Base-by-base conservation (phyloP, 176 grass and related monocot species). In the Oryza longistaminata region DNA sequence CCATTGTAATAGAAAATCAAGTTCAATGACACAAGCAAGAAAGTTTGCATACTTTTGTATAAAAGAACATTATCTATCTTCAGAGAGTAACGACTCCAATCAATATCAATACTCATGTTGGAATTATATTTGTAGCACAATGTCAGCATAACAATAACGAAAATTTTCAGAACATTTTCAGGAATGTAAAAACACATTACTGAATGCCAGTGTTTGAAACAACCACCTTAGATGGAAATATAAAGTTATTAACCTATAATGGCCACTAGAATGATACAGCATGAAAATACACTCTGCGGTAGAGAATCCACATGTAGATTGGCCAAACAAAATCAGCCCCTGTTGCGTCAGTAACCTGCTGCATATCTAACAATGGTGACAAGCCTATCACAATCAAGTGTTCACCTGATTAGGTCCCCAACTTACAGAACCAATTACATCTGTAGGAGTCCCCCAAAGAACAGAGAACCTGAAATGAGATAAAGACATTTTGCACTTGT, bases 331-430 rank as follows among this genome's bases (percentile, higher is more conserved):
- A 12, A 46, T 71, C 12, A 53, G 42, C 12, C 3, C 5, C 4
- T 53, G 9, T 26, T 53, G 64, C n/a, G 7, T 43, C 69, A 76
- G 21, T 43, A 43, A 13, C 76, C 29, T 29, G 24, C 0, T 24
- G 44, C 66, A 81, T 7, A 81, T 75, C 73, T 44, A 8, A 29
- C 26, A 81, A 14, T 4, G 39, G 3, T 24, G 16, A 31, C 9
- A 43, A 68, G 2, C 9, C 3, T 62, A 62, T 17, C 68, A 22
- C 12, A 11, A 75, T 81, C 16, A 43, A 68, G 61, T 81, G 33
- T 69, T 81, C 78, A 81, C 66, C 26, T 34, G 17, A 60, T 81
- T 52, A 76, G 50, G 11, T 76, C 37, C 46, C 64, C 17, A 49
- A 4, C n/a, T 26, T 22, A 75, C 1, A 17, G 8, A 10, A 72